Evolutionary conservation across 2,329 filamentous ascomycete species (phyloP), one percentile per base, ranked within the genome.

Genomic region (Sclerotiophoma versabilis): DNA sequence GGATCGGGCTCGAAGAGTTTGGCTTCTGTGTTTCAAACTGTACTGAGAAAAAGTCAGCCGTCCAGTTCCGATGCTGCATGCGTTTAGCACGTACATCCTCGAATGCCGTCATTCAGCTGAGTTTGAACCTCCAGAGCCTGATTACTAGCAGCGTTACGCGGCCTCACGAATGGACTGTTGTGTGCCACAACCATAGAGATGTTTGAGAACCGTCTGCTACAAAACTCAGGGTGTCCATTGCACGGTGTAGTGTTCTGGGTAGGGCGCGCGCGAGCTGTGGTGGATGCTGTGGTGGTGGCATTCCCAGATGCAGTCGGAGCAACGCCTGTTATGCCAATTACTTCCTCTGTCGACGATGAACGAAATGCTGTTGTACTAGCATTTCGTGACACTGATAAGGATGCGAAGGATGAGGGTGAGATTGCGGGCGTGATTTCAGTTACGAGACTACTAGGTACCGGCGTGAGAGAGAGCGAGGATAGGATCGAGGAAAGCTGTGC

Each of bases 11-110:
- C 0, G 82, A 84, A 19, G 76, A 76, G 61, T 87, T 85, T 23
- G 79, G 70, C 29, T 75, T 76, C 56, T 87, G 85, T 0, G 81
- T 80, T 70, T 87, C 81, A 58, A 85, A 85, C 75, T 87, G 83
- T 26, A 88, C 82, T 85, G 56, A 34, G 10, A 0, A 7, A 0
- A 20, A 7, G 29, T 63, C 29, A 60, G 46, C 14, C 14, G 17
- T 7, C 32, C n/a, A 12, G 14, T n/a, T 19, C 15, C 17, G 3
- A 22, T 32, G 25, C 26, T 3, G 7, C 9, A 12, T 5, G 1
- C 23, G 11, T 9, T 11, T 20, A 17, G n/a, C 5, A 61, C 65
- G 43, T 64, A 75, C 72, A 60, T 44, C 73, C 73, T 48, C 73
- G 69, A 47, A 75, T 68, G 5, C 73, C 71, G 54, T 75, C 71